These are phyloP conservation scores for Periglandula ipomoeae DNA, from an alignment of 2,329 filamentous ascomycete species.

Conservation along the genomic window DNA sequence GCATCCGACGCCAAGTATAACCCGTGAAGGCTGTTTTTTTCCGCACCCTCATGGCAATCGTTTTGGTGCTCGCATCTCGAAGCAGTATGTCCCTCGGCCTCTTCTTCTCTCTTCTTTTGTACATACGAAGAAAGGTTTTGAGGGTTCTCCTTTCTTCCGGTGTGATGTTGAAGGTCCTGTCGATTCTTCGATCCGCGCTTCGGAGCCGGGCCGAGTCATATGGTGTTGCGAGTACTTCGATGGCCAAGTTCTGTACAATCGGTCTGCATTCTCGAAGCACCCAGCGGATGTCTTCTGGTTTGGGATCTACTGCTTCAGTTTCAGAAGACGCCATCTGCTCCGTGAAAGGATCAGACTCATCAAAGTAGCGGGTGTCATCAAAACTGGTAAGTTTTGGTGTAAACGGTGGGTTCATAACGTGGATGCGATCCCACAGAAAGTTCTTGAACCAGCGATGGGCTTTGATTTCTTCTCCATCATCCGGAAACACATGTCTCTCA, in stretches of 20 bases:
- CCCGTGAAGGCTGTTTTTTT: constrained; percentile 80
- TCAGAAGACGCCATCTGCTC: constrained; percentile 45
- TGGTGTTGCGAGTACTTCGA: constrained; percentile 35
- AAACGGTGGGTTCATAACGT: constrained; percentile 65
- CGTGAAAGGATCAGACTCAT: constrained; percentile 66
- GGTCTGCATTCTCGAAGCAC: constrained; percentile 29
- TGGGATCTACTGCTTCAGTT: constrained; percentile 21
- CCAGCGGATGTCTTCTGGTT: constrained; percentile 21
- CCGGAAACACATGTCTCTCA: constrained; percentile 61
- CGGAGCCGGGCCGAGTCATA: constrained; percentile 40
- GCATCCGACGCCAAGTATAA: constrained; percentile 67
- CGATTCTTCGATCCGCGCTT: constrained; percentile 39
- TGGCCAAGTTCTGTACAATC: constrained; percentile 33
- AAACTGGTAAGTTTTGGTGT: constrained; percentile 59
- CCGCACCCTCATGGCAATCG: constrained; percentile 65
- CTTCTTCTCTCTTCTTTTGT: constrained; percentile 60
- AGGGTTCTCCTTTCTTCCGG: constrained; percentile 31
- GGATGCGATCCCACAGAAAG: constrained; percentile 68
- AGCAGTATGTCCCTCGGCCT: constrained; percentile 78
- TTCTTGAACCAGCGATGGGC: constrained; percentile 75
- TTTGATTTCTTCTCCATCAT: constrained; percentile 87
- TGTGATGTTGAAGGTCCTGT: constrained; percentile 25
- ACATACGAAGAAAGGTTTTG: constrained; percentile 41
- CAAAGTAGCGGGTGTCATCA: constrained; percentile 83
- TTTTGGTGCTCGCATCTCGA: constrained; percentile 59